These are phyloP conservation scores for Penicillium manginii DNA, from an alignment of 495 filamentous ascomycete species.

Conservation along the genomic window DNA sequence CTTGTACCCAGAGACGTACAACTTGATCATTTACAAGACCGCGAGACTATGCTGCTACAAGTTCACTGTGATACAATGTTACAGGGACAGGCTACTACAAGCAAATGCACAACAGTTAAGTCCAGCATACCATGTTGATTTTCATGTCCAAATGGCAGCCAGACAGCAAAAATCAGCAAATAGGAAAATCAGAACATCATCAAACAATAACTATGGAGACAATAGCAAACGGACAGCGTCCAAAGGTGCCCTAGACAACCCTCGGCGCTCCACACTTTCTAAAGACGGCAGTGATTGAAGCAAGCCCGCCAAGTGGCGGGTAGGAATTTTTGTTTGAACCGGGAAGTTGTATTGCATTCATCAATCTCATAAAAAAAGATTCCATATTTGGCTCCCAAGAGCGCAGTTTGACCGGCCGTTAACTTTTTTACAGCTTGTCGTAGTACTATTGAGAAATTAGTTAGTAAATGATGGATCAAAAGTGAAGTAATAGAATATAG, in stretches of 20 bases:
- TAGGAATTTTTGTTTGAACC: slow-evolving; percentile 41
- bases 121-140: slow-evolving; percentile 39
- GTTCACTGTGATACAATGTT: neutral
- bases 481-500: neutral
- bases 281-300: slow-evolving; percentile 21
- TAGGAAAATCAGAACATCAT: slow-evolving; percentile 17
- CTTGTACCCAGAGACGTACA: neutral
- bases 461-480: slow-evolving; percentile 54
- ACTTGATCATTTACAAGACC: neutral
- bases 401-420: slow-evolving; percentile 38
- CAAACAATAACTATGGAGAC: slow-evolving; percentile 29
- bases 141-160: slow-evolving; percentile 39
- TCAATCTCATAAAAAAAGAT: slow-evolving; percentile 55
- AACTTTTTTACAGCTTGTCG: slow-evolving; percentile 87
- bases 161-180: slow-evolving; percentile 24
- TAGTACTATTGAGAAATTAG: slow-evolving; percentile 72
- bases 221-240: slow-evolving; percentile 30
- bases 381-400: slow-evolving; percentile 41
- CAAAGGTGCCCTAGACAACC: slow-evolving; percentile 25
- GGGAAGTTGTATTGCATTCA: slow-evolving; percentile 55
- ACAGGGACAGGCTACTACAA: neutral
- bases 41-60: neutral
- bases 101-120: neutral
- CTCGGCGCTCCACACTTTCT: slow-evolving; percentile 23
- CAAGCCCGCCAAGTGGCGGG: slow-evolving; percentile 20